Percentiles rank a stretch among this genome's conserved stretches.
These are phyloP conservation scores for Castanea crenata DNA, from an alignment of 306 rosid species.

Conservation along the genomic window DNA sequence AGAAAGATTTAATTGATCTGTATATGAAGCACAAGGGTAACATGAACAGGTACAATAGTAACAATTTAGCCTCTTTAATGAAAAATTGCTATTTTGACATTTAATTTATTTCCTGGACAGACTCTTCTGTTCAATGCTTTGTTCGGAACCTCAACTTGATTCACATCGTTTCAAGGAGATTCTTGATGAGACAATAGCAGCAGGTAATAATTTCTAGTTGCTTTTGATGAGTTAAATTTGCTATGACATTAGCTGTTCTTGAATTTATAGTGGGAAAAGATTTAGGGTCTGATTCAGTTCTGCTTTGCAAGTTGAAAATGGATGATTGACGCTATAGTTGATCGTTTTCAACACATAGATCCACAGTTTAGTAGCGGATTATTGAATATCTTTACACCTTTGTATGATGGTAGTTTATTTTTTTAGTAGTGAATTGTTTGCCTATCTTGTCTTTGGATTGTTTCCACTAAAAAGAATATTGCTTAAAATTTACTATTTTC, in stretches of 20 bases:
- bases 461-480: neutral
- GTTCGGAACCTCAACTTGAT: conserved; percentile 88
- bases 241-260: conserved; percentile 1
- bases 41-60: conserved; percentile 60
- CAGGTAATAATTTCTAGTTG: conserved; percentile 49
- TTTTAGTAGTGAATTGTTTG: neutral
- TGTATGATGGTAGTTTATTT: no score
- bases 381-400: no score
- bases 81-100: conserved; percentile 23
- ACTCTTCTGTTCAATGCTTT: conserved; percentile 92
- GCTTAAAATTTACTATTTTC: neutral
- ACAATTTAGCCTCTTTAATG: neutral
- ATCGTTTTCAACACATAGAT: conserved; percentile 1
- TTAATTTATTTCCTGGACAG: conserved; percentile 37
- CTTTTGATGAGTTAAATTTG: conserved; percentile 8
- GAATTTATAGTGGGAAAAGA: conserved; percentile 8
- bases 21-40: conserved; percentile 73
- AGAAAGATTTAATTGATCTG: conserved; percentile 68
- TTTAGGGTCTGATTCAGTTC: neutral
- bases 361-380: neutral
- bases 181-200: conserved; percentile 64
- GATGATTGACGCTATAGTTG: neutral
- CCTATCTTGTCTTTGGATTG: neutral
- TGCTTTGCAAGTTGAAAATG: conserved; percentile 1
- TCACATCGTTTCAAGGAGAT: conserved; percentile 81